Percentiles rank a stretch among this genome's conserved stretches.
Evolutionary conservation across 2,329 filamentous ascomycete genomes (phyloP).

Genomic region (Cercospora nicotianae): DNA sequence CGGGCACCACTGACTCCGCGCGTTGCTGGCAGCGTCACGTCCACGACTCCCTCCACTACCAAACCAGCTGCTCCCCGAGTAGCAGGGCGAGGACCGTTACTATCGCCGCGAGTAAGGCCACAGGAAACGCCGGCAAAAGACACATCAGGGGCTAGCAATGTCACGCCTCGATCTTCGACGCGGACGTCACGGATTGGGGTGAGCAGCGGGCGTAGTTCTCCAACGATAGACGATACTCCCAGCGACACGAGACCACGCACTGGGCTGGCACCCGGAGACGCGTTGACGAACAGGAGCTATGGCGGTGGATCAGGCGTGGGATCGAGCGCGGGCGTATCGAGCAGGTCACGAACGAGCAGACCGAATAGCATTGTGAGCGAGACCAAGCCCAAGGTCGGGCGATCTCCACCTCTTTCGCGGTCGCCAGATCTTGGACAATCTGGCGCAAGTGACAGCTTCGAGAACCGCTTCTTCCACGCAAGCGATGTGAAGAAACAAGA

Average conservation of each 20-base stretch:
- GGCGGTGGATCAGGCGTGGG: slow-evolving; percentile 23
- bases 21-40: slow-evolving; percentile 40
- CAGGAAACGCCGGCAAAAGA: slow-evolving; percentile 55
- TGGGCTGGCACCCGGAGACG: slow-evolving; percentile 16
- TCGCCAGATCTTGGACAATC: slow-evolving; percentile 33
- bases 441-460: slow-evolving; percentile 33
- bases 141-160: slow-evolving; percentile 61
- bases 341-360: slow-evolving; percentile 26
- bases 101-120: slow-evolving; percentile 28
- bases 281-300: slow-evolving; percentile 20
- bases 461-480: slow-evolving; percentile 87
- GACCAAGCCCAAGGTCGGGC: slow-evolving; percentile 29
- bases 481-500: slow-evolving; percentile 61
- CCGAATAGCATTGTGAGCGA: slow-evolving; percentile 43
- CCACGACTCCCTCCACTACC: slow-evolving; percentile 29
- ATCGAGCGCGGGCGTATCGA: slow-evolving; percentile 9
- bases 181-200: slow-evolving; percentile 70
- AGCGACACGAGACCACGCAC: slow-evolving; percentile 18
- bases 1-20: slow-evolving; percentile 60
- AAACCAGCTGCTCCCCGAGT: slow-evolving; percentile 37
- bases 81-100: slow-evolving; percentile 43
- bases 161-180: slow-evolving; percentile 76
- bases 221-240: slow-evolving; percentile 27
- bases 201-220: slow-evolving; percentile 53
- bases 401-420: slow-evolving; percentile 37